A percentile compares a stretch with the other conserved stretches of the same genome.
phyloP scores from a whole-genome alignment of 78 protist species.

The slime mould (Dictyostelium discoideum) region DNA sequence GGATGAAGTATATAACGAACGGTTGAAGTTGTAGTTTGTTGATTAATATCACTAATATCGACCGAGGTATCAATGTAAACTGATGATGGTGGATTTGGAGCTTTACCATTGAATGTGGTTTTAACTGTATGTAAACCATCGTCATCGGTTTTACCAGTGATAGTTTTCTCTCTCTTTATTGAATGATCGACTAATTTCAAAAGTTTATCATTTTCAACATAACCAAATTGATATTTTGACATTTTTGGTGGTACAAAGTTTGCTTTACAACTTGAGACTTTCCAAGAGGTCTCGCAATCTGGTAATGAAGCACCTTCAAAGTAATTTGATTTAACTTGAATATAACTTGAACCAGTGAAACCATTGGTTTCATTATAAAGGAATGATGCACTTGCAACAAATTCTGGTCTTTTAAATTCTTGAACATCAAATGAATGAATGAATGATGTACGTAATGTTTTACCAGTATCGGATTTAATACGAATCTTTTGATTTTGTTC shows the following conservation, averaged over 20 bases:
- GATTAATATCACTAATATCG: slow-evolving; percentile 49
- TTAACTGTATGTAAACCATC: slow-evolving; percentile 64
- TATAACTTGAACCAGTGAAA: slow-evolving; percentile 36
- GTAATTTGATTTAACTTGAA: slow-evolving; percentile 60
- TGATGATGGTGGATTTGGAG: slow-evolving; percentile 57
- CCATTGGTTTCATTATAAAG: slow-evolving; percentile 8
- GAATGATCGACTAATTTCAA: background rate
- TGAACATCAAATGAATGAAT: slow-evolving; percentile 37
- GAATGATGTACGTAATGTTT: background rate
- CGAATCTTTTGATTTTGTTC: slow-evolving; percentile 1
- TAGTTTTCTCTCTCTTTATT: background rate
- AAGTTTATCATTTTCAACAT: background rate
- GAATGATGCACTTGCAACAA: slow-evolving; percentile 32
- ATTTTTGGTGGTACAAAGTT: slow-evolving; percentile 43
- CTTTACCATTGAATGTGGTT: slow-evolving; percentile 36
- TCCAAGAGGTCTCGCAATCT: slow-evolving; percentile 52
- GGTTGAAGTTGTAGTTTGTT: slow-evolving; percentile 30
- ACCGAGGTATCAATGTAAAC: slow-evolving; percentile 59
- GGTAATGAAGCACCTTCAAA: slow-evolving; percentile 73
- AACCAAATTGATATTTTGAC: slow-evolving; percentile 44
- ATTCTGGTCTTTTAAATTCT: slow-evolving; percentile 75
- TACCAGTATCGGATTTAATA: background rate
- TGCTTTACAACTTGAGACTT: background rate
- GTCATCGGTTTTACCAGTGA: slow-evolving; percentile 49
- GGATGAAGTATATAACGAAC: slow-evolving; percentile 64